Conservation (phyloP, 768 basidiomycete genomes). For the Lactifluus piperatus region DNA sequence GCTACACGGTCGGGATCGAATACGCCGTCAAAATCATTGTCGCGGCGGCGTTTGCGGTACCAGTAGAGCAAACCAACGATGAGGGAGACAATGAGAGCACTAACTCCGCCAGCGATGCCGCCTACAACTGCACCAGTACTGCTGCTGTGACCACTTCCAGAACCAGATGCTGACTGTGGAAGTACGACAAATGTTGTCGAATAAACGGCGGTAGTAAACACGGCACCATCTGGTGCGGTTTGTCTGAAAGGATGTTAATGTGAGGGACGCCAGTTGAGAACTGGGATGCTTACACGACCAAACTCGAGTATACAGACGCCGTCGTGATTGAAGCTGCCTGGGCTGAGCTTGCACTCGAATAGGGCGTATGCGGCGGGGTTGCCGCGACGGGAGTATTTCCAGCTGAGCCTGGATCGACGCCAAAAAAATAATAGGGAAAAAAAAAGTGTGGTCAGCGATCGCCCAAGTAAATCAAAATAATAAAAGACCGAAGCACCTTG, state of each 20-base stretch:
- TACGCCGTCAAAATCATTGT: constrained; percentile 40
- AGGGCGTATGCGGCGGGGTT: background rate
- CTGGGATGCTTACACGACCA: background rate
- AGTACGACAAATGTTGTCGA: constrained; percentile 22
- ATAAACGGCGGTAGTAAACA: constrained; percentile 7
- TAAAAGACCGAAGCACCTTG: background rate
- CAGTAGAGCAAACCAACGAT: constrained; percentile 25
- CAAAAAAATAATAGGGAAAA: too few relatives aligned
- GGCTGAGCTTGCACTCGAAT: too few relatives aligned
- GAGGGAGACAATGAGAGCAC: constrained; percentile 20
- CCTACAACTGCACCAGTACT: constrained; percentile 26
- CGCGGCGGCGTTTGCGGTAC: constrained; percentile 24
- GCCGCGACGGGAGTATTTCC: background rate
- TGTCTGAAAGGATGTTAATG: background rate
- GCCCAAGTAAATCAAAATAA: background rate
- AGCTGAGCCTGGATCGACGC: background rate
- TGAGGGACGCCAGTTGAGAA: background rate
- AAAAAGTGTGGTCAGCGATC: background rate
- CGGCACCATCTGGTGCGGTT: constrained; percentile 7
- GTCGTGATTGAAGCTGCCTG: background rate
- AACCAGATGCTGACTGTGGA: constrained; percentile 13
- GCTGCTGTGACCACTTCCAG: background rate
- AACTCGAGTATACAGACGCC: background rate
- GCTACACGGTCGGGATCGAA: constrained; percentile 40
- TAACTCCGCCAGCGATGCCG: constrained; percentile 24